Evolutionary conservation across 164 flowering plant species (phyloP), one percentile per base, ranked within the genome.

Genomic region (Hamamelis virginiana): DNA sequence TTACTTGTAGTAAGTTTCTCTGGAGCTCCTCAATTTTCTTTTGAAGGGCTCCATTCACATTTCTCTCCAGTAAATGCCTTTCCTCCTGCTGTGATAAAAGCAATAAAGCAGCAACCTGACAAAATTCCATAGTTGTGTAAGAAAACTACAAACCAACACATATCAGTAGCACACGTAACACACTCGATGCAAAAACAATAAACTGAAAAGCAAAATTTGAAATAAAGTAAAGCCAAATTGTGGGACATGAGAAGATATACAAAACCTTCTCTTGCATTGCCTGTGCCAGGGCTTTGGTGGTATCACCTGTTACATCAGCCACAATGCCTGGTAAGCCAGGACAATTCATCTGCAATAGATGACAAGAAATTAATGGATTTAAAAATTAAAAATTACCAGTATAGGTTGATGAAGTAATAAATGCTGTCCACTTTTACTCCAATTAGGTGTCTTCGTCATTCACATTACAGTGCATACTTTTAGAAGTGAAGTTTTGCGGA

Each of bases 81-180:
- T 95, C 99, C 78, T 95, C 99, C 85, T 95, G 88, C 80, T 92
- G 99, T 63, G 97, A 89, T 33, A 95, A 68, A 70, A 91, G 94
- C 76, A 95, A 72, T 22, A 95, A 71, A 14, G 97, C 79, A 25
- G 82, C 73, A 69, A 95, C 99, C 99, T 95, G 80, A 73, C 47
- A 72, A 27, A 51, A 21, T 22, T 33, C 18, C 55, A 67, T 27
- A 28, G 10, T 23, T 52, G 19, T 22, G 51, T 22, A 26, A 46
- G 18, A 27, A 21, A 26, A 19, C n/a, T 26, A 6, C 44, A 58
- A 0, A 28, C 16, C 46, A 61, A 3, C 46, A 3, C 46, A 53
- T 16, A 44, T 27, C 45, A 48, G 46, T 12, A 50, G 57, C 68
- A 56, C 47, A 21, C 11, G 51, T n/a, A 59, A 14, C 45, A 46